Conservation (phyloP, 257 asterid genomes). For the Lavandula angustifolia region DNA sequence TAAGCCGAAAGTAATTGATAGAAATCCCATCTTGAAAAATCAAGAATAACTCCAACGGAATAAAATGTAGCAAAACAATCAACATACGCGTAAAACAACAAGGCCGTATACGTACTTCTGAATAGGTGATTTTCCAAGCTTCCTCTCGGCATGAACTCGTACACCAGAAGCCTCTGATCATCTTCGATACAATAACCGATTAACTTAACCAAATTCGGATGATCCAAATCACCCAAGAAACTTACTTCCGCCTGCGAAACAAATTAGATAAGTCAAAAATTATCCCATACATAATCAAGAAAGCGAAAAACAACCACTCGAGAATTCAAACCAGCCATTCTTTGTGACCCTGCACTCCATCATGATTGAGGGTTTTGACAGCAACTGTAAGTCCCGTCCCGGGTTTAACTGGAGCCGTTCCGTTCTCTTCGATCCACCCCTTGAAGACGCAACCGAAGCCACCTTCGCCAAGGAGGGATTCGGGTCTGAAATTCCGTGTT, state of each 20-base stretch:
- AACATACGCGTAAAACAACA: too few species aligned
- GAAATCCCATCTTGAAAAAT: too few species aligned
- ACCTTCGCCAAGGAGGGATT: conserved; percentile 69
- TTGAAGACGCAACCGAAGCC: conserved; percentile 70
- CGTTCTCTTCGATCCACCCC: conserved; percentile 73
- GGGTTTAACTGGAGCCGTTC: conserved; percentile 62
- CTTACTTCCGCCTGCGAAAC: conserved; percentile 57
- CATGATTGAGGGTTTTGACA: conserved; percentile 72
- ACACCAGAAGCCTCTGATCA: conserved; percentile 39
- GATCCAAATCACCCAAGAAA: conserved; percentile 54
- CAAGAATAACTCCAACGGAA: too few species aligned
- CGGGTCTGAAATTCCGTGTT: conserved; percentile 68
- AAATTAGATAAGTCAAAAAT: conserved; percentile 18
- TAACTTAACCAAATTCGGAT: conserved; percentile 54
- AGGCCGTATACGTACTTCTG: conserved; percentile 41
- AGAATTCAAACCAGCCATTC: conserved; percentile 72
- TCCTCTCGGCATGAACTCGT: conserved; percentile 61
- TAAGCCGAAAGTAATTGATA: neutral
- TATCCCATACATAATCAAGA: neutral
- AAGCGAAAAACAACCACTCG: neutral
- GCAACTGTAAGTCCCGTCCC: conserved; percentile 76
- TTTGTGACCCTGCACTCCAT: conserved; percentile 80
- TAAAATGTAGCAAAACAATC: neutral
- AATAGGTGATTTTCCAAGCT: conserved; percentile 65
- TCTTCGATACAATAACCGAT: conserved; percentile 41